phyloP scores from a whole-genome alignment of 768 basidiomycete genomes.

The Termitomyces sp. region DNA sequence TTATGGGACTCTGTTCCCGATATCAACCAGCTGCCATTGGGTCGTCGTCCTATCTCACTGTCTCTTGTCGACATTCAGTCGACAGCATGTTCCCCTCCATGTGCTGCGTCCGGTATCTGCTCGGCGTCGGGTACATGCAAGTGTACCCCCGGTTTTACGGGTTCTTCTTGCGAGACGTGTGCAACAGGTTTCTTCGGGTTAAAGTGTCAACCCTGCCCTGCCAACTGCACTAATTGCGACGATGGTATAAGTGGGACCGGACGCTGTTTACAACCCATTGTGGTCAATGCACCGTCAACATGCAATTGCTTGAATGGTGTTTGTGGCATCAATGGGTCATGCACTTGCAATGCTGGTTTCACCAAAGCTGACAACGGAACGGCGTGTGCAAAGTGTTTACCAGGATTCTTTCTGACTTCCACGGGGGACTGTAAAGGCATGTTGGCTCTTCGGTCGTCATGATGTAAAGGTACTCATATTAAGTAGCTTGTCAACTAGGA shows the following conservation, averaged over 20 bases:
- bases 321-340: conserved; percentile 63
- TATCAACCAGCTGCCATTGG: conserved; percentile 56
- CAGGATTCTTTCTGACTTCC: conserved; percentile 57
- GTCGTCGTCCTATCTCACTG: conserved; percentile 39
- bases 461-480: neutral
- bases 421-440: conserved; percentile 57
- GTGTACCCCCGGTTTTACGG: conserved; percentile 67
- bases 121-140: conserved; percentile 59
- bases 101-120: conserved; percentile 59
- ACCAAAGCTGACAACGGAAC: conserved; percentile 58
- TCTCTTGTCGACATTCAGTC: conserved; percentile 57
- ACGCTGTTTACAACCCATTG: conserved; percentile 47
- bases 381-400: conserved; percentile 55
- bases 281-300: conserved; percentile 45
- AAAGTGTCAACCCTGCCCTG: conserved; percentile 60
- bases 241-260: conserved; percentile 75
- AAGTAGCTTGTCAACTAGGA: conserved; percentile 55
- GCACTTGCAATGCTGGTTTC: conserved; percentile 59
- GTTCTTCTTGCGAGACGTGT: conserved; percentile 74
- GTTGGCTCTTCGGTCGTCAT: conserved; percentile 10
- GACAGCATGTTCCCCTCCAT: conserved; percentile 59
- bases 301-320: conserved; percentile 81
- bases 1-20: conserved; percentile 84
- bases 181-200: conserved; percentile 64
- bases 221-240: conserved; percentile 63